Percentiles rank a stretch among this genome's conserved stretches.
Evolutionary conservation across 169 alveolate species (phyloP).

Genomic region (Cryptosporidium ryanae): DNA sequence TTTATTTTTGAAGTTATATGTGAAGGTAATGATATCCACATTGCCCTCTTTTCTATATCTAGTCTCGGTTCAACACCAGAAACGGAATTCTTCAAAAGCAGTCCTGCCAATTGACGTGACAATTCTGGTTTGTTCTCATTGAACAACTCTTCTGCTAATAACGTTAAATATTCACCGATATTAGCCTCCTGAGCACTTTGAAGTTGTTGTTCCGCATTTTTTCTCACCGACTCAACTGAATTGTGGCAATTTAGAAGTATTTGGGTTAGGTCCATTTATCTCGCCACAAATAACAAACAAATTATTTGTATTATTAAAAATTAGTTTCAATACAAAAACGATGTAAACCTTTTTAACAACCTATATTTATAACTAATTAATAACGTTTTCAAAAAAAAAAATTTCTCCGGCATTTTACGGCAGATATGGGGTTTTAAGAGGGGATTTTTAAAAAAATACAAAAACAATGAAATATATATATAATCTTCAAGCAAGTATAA

Average conservation of each 20-base stretch:
- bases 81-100: slow-evolving; percentile 85
- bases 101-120: slow-evolving; percentile 87
- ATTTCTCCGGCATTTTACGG: slow-evolving; percentile 36
- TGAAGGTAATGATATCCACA: slow-evolving; percentile 81
- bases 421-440: slow-evolving; percentile 61
- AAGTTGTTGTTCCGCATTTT: slow-evolving; percentile 72
- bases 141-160: slow-evolving; percentile 59
- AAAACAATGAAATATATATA: no score
- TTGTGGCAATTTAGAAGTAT: slow-evolving; percentile 72
- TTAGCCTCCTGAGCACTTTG: slow-evolving; percentile 59
- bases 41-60: slow-evolving; percentile 83
- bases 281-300: slow-evolving; percentile 21
- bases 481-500: no score
- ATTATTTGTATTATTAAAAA: neutral
- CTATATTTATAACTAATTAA: no score
- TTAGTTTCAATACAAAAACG: no score
- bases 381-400: no score
- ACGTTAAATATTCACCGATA: slow-evolving; percentile 47
- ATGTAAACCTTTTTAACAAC: no score
- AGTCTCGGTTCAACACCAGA: slow-evolving; percentile 80
- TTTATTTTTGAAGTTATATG: slow-evolving; percentile 81
- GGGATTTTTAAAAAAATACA: neutral
- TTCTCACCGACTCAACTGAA: slow-evolving; percentile 72
- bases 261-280: slow-evolving; percentile 75
- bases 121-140: slow-evolving; percentile 72